Base-by-base conservation (phyloP, 345 rosid genomes). In the Leavenworthia alabamica region DNA sequence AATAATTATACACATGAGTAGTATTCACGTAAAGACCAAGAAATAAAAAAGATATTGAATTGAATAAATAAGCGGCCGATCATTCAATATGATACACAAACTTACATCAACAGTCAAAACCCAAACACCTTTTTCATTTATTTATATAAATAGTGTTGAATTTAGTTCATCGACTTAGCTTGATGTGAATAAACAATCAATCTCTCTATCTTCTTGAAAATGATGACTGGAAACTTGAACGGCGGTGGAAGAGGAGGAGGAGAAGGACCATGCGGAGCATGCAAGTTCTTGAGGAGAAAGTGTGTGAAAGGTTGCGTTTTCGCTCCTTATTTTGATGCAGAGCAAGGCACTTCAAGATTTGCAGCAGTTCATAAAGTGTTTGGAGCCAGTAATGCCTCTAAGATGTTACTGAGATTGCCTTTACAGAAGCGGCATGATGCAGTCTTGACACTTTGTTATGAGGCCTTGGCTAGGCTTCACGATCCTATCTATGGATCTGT, bases 341-440 rank as follows among this genome's bases (percentile, higher is more conserved):
- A 90, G 28, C 95, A 92, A 71, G 96, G 93, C 8, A 72, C 89
- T 3, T 39, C 87, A 19, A 81, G 79, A 46, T 89, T 92, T 51
- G 96, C 96, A 1, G 95, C 92, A 0, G 95, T 88, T n/a, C 98
- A 84, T 72, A 88, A 82, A 73, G 88, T 88, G 15, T 88, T 88
- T 60, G 96, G 96, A 6, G 98, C 96, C 1, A 92, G 96, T 73
- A 92, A 92, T 66, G 87, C 87, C 5, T 81, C 98, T 10, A 89
- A 92, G 78, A 78, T 91, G 47, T 86, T 91, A 67, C 31, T 46
- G 15, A 75, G 80, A 23, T 53, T 88, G 42, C 98, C 96, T 13
- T 65, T 72, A 11, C 73, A 79, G 74, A 80, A 75, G 61, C 82
- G 98, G 3, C 75, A 74, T n/a, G 96, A 88, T 32, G 96, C 95